A percentile compares a stretch with the other conserved stretches of the same genome.
phyloP scores from a whole-genome alignment of 345 rosid species.

The Aquilaria malaccensis region DNA sequence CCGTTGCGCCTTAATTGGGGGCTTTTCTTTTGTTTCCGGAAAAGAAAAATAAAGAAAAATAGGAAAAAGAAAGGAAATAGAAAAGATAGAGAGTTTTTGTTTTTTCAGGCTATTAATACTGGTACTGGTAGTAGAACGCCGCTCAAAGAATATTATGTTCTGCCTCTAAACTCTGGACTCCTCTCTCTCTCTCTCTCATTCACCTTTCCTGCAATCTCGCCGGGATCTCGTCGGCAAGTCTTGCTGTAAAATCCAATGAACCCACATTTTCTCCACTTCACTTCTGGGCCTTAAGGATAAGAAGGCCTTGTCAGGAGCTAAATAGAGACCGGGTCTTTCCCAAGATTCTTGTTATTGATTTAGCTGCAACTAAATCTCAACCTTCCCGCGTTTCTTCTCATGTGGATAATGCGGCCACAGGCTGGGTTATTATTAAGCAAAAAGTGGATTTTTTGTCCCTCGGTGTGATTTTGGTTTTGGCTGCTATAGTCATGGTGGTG shows the following conservation, averaged over 20 bases:
- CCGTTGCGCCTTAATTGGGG: constrained; percentile 30
- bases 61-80: no score
- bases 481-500: constrained; percentile 12
- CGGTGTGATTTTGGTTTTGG: constrained; percentile 12
- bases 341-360: constrained; percentile 2
- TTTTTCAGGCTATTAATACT: background rate
- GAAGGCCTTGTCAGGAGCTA: background rate
- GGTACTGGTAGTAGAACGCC: background rate
- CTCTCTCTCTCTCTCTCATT: constrained; percentile 9
- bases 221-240: constrained; percentile 28
- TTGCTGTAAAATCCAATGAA: constrained; percentile 11
- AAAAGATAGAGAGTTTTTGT: no score
- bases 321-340: background rate
- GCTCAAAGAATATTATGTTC: background rate
- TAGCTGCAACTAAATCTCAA: constrained; percentile 7
- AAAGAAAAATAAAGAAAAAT: no score
- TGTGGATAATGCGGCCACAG: constrained; percentile 11
- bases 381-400: constrained; percentile 22
- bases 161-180: background rate
- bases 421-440: constrained; percentile 2
- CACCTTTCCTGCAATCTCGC: constrained; percentile 24
- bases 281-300: background rate
- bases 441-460: constrained; percentile 2
- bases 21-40: constrained; percentile 3
- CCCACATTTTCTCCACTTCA: background rate